These are phyloP conservation scores for Puccinia coronata DNA, from an alignment of 1,284 basidiomycete genomes.

Conservation along the genomic window DNA sequence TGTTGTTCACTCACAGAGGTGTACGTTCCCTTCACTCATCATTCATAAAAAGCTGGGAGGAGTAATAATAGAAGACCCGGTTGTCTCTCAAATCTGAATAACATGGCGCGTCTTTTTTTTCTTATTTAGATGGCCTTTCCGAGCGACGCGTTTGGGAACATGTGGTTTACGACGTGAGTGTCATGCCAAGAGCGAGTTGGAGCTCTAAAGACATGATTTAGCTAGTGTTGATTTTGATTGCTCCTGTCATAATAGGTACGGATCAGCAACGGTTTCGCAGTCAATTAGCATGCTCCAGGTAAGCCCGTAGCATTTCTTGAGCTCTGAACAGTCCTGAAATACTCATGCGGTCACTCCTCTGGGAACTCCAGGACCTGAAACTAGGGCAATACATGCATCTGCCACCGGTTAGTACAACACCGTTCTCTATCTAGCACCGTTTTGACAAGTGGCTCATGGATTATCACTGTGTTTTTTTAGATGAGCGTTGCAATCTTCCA, in stretches of 20 bases:
- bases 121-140: constrained; percentile 33
- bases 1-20: neutral
- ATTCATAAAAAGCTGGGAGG: neutral
- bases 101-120: neutral
- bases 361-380: constrained; percentile 37
- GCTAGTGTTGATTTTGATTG: neutral
- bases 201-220: too few species aligned
- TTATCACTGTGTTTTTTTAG: constrained; percentile 14
- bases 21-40: neutral
- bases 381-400: constrained; percentile 47
- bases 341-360: neutral
- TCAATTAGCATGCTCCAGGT: constrained; percentile 42
- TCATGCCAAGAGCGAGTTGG: neutral
- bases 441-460: neutral
- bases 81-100: constrained; percentile 18
- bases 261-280: constrained; percentile 44
- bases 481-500: constrained; percentile 39
- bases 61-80: neutral
- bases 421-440: neutral
- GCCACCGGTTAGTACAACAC: constrained; percentile 18
- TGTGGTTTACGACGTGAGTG: constrained; percentile 46
- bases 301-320: neutral
- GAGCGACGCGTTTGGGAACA: constrained; percentile 42
- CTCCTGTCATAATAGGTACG: neutral
- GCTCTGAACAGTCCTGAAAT: neutral